Evolutionary conservation across 495 filamentous ascomycete species (phyloP).

Genomic region (Trichoderma orchidacearum): DNA sequence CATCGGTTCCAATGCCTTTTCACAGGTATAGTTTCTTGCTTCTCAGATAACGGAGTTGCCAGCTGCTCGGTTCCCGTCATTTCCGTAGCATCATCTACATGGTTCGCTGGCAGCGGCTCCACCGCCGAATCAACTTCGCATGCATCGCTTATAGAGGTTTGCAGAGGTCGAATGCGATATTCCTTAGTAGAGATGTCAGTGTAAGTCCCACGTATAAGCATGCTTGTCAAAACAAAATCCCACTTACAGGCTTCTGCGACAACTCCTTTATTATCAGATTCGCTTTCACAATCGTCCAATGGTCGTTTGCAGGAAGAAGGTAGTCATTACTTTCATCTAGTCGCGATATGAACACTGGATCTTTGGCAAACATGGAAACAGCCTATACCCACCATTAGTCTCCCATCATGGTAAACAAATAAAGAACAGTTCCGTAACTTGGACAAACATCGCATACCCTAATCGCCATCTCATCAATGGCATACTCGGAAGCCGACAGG

Average conservation of each 20-base stretch:
- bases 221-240: background rate
- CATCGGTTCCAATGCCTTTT: background rate
- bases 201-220: background rate
- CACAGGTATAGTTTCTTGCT: background rate
- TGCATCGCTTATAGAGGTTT: background rate
- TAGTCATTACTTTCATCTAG: background rate
- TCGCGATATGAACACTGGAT: background rate
- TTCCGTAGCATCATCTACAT: background rate
- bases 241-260: background rate
- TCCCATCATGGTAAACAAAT: background rate
- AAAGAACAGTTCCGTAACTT: too few species aligned
- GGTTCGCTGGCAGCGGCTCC: background rate
- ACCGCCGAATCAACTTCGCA: background rate
- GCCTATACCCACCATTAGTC: background rate
- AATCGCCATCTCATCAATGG: conserved; percentile 12
- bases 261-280: background rate
- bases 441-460: background rate
- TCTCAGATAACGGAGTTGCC: background rate
- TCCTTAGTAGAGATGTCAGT: background rate
- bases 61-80: background rate
- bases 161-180: background rate
- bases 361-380: background rate
- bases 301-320: background rate
- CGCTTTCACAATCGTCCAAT: background rate
- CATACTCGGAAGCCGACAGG: conserved; percentile 8